A percentile compares a stretch with the other conserved stretches of the same genome.
Evolutionary conservation across 257 asterid species (phyloP).

Genomic region (Jacaranda copaia): DNA sequence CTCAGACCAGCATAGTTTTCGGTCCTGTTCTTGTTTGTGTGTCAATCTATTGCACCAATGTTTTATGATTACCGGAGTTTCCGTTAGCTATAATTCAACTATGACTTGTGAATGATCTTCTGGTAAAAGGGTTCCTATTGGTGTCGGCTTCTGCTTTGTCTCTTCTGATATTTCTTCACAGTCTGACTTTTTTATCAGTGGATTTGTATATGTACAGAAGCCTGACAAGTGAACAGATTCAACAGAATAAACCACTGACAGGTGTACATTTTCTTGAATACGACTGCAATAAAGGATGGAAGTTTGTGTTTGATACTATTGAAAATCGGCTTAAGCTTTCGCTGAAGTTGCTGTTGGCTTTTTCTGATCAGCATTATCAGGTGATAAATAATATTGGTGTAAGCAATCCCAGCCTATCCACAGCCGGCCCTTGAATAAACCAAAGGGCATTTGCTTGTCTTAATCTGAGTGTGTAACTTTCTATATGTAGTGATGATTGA

Average conservation of each 20-base stretch:
- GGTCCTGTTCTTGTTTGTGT: not conserved
- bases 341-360: not conserved
- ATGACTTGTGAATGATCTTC: too few species aligned
- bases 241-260: not conserved
- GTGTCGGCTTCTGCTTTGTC: not conserved
- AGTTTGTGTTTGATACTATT: not conserved
- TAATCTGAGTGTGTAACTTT: slow-evolving; percentile 9
- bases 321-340: not conserved
- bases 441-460: not conserved
- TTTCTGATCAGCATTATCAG: not conserved
- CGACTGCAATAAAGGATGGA: too few species aligned
- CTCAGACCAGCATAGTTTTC: not conserved
- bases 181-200: too few species aligned
- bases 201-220: too few species aligned
- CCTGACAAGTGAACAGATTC: not conserved
- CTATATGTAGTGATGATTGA: slow-evolving; percentile 5
- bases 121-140: too few species aligned
- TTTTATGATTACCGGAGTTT: not conserved
- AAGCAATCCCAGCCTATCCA: too few species aligned
- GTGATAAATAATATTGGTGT: not conserved
- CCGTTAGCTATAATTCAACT: not conserved
- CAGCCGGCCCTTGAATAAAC: too few species aligned
- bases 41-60: not conserved
- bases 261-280: too few species aligned
- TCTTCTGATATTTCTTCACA: not conserved